These are phyloP conservation scores for Hordeum vulgare DNA, from an alignment of 176 grass and related monocot species.

Conservation along the genomic window DNA sequence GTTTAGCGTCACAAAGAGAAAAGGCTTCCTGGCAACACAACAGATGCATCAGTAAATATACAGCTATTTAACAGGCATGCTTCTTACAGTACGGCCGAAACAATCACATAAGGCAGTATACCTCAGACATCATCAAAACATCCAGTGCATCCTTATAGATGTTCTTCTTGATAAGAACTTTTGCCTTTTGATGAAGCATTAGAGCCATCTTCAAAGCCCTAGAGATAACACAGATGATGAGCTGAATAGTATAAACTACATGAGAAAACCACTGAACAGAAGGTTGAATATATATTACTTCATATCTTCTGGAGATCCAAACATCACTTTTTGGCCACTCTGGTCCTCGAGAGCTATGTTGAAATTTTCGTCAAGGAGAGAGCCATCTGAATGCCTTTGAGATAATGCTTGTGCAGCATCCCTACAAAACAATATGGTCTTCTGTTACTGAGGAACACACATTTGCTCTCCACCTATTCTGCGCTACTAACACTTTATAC, in stretches of 20 bases:
- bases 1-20: constrained; percentile 69
- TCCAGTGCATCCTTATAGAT: constrained; percentile 76
- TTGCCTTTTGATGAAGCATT: constrained; percentile 88
- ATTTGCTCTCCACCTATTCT: no score
- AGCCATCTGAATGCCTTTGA: constrained; percentile 89
- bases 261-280: not conserved
- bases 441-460: not conserved
- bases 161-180: constrained; percentile 60
- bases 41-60: constrained; percentile 11
- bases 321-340: constrained; percentile 78
- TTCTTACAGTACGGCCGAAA: not conserved
- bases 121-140: constrained; percentile 84
- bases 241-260: not conserved
- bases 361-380: constrained; percentile 67
- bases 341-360: constrained; percentile 95
- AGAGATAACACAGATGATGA: constrained; percentile 9
- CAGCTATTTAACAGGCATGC: constrained; percentile 15
- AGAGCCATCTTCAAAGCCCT: constrained; percentile 88
- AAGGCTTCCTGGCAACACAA: constrained; percentile 75
- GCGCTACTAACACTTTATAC: not conserved
- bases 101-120: constrained; percentile 20
- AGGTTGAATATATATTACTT: constrained; percentile 43
- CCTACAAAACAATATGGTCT: constrained; percentile 26
- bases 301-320: constrained; percentile 80
- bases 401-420: constrained; percentile 66